Evolutionary conservation across 345 rosid species (phyloP).

Genomic region (Raphanus raphanistrum): DNA sequence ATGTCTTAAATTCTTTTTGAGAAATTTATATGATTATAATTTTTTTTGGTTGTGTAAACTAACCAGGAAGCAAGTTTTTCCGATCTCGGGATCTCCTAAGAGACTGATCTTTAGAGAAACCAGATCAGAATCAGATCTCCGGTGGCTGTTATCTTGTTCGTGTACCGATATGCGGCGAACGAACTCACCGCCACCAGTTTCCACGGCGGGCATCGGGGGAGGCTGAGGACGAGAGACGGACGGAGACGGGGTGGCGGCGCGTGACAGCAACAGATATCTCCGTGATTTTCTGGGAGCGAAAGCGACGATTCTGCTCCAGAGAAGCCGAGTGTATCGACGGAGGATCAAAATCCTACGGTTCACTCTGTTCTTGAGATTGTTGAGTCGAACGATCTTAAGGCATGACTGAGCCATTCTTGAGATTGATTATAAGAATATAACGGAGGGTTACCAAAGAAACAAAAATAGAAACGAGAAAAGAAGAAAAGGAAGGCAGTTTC

Average conservation of each 20-base stretch:
- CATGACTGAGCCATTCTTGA: constrained; percentile 34
- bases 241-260: constrained; percentile 38
- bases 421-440: neutral
- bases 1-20: neutral
- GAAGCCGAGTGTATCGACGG: constrained; percentile 53
- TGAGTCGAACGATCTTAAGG: constrained; percentile 39
- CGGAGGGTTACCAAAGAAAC: neutral
- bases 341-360: constrained; percentile 53
- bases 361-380: constrained; percentile 45
- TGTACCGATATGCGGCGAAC: constrained; percentile 13
- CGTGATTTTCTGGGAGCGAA: constrained; percentile 57
- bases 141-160: constrained; percentile 14
- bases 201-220: constrained; percentile 7
- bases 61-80: constrained; percentile 85
- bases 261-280: constrained; percentile 49
- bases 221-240: constrained; percentile 23
- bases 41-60: neutral
- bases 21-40: neutral
- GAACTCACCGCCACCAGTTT: constrained; percentile 8
- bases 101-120: constrained; percentile 83
- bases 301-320: constrained; percentile 48
- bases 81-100: constrained; percentile 71
- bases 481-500: constrained; percentile 4
- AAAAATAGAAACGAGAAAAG: neutral
- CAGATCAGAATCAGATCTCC: constrained; percentile 60